phyloP scores from a whole-genome alignment of 805 yeast species.

The Lipomyces starkeyi region DNA sequence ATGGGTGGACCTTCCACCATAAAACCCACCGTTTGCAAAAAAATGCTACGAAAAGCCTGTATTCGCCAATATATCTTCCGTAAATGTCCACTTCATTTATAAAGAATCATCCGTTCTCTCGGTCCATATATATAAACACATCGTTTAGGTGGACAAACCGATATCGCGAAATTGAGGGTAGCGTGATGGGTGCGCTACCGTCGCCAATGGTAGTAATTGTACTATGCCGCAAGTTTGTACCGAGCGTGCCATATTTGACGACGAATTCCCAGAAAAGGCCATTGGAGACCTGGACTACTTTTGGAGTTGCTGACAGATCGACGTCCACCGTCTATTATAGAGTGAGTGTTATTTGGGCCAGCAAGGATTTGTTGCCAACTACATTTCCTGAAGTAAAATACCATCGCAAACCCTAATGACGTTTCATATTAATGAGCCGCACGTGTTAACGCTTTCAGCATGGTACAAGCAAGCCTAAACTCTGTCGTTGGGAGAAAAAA shows the following conservation, averaged over 20 bases:
- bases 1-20: too few species aligned
- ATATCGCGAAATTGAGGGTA: constrained; percentile 40
- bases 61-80: not conserved
- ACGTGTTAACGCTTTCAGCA: too few species aligned
- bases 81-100: constrained; percentile 30
- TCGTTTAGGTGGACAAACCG: constrained; percentile 40
- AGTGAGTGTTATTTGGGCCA: too few species aligned
- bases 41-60: too few species aligned
- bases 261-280: constrained; percentile 39
- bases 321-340: too few species aligned
- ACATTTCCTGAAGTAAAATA: too few species aligned
- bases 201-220: constrained; percentile 30
- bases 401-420: too few species aligned
- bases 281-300: constrained; percentile 38
- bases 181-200: constrained; percentile 27
- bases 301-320: constrained; percentile 10
- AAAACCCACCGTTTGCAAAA: too few species aligned
- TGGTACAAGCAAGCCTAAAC: too few species aligned
- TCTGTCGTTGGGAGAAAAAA: too few species aligned
- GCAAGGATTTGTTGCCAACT: too few species aligned
- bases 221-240: constrained; percentile 21
- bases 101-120: constrained; percentile 39
- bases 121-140: constrained; percentile 32
- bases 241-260: constrained; percentile 24
- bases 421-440: too few species aligned